A percentile compares a stretch with the other conserved stretches of the same genome.
phyloP scores from a whole-genome alignment of 2,329 filamentous ascomycete species.

The Trichoderma lentiforme region DNA sequence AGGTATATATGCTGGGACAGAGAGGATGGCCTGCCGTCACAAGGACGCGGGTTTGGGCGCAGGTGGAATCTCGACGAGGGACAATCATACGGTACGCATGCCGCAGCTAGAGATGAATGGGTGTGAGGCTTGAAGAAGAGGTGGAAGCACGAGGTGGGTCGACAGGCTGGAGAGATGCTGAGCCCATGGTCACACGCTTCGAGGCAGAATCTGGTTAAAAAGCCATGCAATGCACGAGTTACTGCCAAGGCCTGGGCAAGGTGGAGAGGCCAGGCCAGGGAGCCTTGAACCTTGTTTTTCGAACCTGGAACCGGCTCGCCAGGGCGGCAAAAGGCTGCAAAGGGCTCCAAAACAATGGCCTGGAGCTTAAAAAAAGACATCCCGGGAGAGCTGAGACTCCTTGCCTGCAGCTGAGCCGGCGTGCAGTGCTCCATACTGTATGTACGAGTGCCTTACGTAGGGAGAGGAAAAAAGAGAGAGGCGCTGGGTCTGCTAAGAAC shows the following conservation, averaged over 20 bases:
- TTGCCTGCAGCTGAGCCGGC: not conserved
- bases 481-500: not conserved
- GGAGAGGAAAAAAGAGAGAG: not conserved
- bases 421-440: not conserved
- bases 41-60: not conserved
- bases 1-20: not conserved
- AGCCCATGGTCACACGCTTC: conserved; percentile 14
- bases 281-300: not conserved
- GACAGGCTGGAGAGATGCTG: conserved; percentile 13
- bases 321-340: not conserved
- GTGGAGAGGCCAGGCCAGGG: conserved; percentile 8
- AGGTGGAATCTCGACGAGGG: not conserved
- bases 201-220: conserved; percentile 1
- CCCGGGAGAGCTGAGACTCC: not conserved
- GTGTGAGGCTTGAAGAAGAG: not conserved
- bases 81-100: not conserved
- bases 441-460: not conserved
- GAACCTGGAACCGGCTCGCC: not conserved
- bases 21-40: not conserved
- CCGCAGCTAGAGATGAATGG: conserved; percentile 1
- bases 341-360: not conserved
- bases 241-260: not conserved
- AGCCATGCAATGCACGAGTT: not conserved
- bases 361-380: not conserved
- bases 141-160: conserved; percentile 12